These are phyloP conservation scores for Coemansia sp. DNA, from an alignment of 192 early-diverging fungal species.

Conservation along the genomic window DNA sequence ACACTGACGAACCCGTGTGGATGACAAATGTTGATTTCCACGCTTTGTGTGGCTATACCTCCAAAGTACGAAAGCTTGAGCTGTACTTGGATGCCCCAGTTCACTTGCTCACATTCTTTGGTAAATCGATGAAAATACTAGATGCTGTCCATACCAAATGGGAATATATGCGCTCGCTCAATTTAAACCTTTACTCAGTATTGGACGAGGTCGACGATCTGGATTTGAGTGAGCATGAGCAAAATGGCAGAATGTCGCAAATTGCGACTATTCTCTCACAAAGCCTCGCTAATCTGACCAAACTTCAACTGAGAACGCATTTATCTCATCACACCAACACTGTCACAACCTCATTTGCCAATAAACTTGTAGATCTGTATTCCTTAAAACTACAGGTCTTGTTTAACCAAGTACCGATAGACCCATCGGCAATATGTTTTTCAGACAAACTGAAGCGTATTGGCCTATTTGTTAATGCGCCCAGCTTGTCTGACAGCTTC, in stretches of 20 bases:
- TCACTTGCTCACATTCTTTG: not conserved
- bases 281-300: not conserved
- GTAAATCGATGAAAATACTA: not conserved
- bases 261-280: not conserved
- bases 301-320: not conserved
- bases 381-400: not conserved
- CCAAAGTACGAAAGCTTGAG: not conserved
- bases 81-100: constrained; percentile 2
- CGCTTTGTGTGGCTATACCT: not conserved
- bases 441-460: not conserved
- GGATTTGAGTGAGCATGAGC: not conserved
- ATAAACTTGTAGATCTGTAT: not conserved
- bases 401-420: not conserved
- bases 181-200: not conserved
- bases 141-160: not conserved
- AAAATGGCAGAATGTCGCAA: not conserved
- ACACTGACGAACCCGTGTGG: not conserved
- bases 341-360: not conserved
- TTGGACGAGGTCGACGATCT: not conserved
- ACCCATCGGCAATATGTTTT: not conserved
- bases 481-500: not conserved
- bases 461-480: not conserved
- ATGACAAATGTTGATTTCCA: constrained; percentile 5
- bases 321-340: not conserved
- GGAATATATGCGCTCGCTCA: not conserved